A percentile compares a stretch with the other conserved stretches of the same genome.
Conservation (phyloP, 139 green algal species). For the Tetradesmus lagerheimii region DNA sequence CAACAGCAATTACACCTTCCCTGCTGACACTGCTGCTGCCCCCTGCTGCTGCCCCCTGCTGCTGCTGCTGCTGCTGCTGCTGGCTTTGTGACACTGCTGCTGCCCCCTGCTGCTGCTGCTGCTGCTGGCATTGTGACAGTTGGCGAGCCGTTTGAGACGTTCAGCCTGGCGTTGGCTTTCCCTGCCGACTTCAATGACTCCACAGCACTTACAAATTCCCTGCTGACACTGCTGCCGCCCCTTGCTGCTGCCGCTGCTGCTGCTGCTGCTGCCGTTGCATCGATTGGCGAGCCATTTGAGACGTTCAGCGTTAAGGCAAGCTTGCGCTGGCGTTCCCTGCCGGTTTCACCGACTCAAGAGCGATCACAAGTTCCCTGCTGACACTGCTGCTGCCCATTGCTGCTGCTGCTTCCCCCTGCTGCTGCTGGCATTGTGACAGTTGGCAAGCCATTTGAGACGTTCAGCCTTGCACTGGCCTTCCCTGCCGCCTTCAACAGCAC, state of each 20-base stretch:
- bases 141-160: conserved; percentile 45
- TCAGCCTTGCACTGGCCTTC: conserved; percentile 36
- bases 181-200: not conserved
- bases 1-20: too few species aligned
- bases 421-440: not conserved
- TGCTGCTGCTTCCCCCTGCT: too few species aligned
- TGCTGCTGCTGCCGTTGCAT: too few species aligned
- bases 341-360: not conserved
- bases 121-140: not conserved
- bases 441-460: conserved; percentile 36
- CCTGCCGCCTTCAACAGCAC: not conserved
- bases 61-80: too few species aligned
- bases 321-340: conserved; percentile 34
- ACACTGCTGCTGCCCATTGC: not conserved
- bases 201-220: too few species aligned
- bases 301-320: too few species aligned
- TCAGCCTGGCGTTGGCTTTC: conserved; percentile 40
- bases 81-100: too few species aligned
- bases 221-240: too few species aligned
- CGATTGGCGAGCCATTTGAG: conserved; percentile 33
- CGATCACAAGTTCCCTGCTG: too few species aligned
- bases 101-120: not conserved
- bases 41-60: too few species aligned
- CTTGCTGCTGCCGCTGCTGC: too few species aligned
- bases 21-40: too few species aligned